Evolutionary conservation across 345 rosid genomes (phyloP), one percentile per base, ranked within the genome.

Genomic region (Dipteronia sinensis): DNA sequence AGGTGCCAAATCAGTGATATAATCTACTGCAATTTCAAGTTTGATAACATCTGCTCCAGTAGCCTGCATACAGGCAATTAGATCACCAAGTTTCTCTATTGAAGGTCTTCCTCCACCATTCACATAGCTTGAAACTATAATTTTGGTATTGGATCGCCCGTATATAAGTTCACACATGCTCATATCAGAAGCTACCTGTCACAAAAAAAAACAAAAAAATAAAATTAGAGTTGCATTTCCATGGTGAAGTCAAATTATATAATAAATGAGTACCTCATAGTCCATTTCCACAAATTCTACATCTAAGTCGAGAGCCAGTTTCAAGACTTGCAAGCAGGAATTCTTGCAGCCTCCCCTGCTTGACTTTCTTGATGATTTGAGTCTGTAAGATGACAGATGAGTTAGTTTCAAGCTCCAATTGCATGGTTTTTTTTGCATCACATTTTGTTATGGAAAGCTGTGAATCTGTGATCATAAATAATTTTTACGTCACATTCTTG

Each of bases 261-360:
- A 13, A 59, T 25, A 13, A 29, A 19, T 31, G 72, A 19, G 22
- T 76, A 86, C 89, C 89, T 86, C 85, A 20, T 75, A 86, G 75
- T 83, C 89, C 80, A 86, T 79, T 80, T 86, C 89, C 4, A 86
- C 84, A 73, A 86, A 86, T 47, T 83, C 85, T 8, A 80, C 89
- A 56, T 82, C 53, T 20, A 83, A 71, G 6, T 86, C 82, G 10
- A 83, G 66, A 51, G 87, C 89, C 71, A 56, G 73, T 69, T 47
- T 77, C 72, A 86, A n/a, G 49, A 86, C 83, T 78, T 82, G 67
- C 67, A 79, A 19, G 72, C 85, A 82, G 51, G 69, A 69, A 10
- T n/a, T 69, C 46, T 67, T 65, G 74, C 70, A 69, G 55, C 79
- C 76, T 51, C 56, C 55, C 44, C 67, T 74, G 65, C 47, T 17